These are phyloP conservation scores for Vigna hirtella DNA, from an alignment of 306 rosid genomes.

Conservation along the genomic window DNA sequence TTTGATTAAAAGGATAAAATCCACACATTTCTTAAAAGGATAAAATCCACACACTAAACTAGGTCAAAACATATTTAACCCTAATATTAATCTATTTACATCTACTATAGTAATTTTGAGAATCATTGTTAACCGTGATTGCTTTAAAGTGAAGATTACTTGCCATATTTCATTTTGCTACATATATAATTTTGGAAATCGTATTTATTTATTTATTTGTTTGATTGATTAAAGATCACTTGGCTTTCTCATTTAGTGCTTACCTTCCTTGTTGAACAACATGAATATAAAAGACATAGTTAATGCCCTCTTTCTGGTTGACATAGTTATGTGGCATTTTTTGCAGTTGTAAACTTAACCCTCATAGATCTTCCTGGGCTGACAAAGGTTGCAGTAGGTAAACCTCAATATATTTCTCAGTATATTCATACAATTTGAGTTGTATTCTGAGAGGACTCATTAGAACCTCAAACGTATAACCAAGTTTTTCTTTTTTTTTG, in stretches of 20 bases:
- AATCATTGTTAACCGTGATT: not conserved
- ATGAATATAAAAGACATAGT: not conserved
- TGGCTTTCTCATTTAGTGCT: constrained; percentile 20
- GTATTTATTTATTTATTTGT: not conserved
- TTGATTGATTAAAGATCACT: not conserved
- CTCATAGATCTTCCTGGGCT: constrained; percentile 98
- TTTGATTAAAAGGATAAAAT: no score
- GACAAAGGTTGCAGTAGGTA: constrained; percentile 99
- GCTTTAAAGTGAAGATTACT: constrained; percentile 3
- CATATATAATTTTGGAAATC: constrained; percentile 9
- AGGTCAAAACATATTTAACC: no score
- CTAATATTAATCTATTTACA: not conserved
- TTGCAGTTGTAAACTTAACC: constrained; percentile 97
- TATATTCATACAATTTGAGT: constrained; percentile 12
- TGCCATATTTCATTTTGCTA: constrained; percentile 17
- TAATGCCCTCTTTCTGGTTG: constrained; percentile 29
- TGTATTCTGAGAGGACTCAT: constrained; percentile 19
- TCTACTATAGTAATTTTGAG: not conserved
- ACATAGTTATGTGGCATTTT: constrained; percentile 37
- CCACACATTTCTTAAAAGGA: no score
- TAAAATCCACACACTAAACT: no score
- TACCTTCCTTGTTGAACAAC: constrained; percentile 1
- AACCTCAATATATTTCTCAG: constrained; percentile 34
- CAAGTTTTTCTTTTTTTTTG: constrained; percentile 48
- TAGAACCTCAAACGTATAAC: constrained; percentile 32